Base-by-base conservation (phyloP, 1,284 basidiomycete genomes). In the Athelia psychrophila region DNA sequence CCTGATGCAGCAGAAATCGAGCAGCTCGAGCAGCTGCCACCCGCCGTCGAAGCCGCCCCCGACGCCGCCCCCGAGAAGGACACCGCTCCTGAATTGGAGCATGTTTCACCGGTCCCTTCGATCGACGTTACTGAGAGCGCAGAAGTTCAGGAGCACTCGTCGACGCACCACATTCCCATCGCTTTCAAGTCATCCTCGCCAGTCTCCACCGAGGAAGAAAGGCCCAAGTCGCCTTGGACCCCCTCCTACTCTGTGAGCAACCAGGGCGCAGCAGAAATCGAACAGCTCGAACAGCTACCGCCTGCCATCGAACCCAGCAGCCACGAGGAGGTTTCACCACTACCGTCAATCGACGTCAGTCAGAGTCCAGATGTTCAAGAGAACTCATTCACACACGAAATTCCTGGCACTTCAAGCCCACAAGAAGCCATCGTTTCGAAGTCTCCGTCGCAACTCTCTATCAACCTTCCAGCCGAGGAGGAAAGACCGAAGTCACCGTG, bases 11-110 rank as follows among this genome's bases (percentile, higher is more conserved):
- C 22, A 5, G 49, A 47, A 44, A n/a, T 32, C 19, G 53, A 54
- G 44, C 48, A 53, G 19, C 40, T 50, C 8, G 47, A 33, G 33
- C 27, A 33, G 22, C 16, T 33, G 47, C 47, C 47, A 20, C 15
- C 33, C 16, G 23, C 48, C 18, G 33, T 13, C 10, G 10, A 40
- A 42, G 22, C 20, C 25, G 24, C 50, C 38, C 42, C 50, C 9
- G 45, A 25, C 9, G 27, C 27, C 13, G 13, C 27, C 5, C 20
- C 5, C 38, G 20, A 42, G 38, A 16, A 42, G 38, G 20, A 9
- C 38, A n/a, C 38, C 9, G 20, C 13, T 30, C 6, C 27, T 42
- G 8, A 42, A 42, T 16, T n/a, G 9, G 38, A 42, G 9, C 38
- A 42, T 5, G 16, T 22, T 6, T 18, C 20, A 6, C 5, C 6